Percentiles rank a stretch among this genome's conserved stretches.
Conservation (phyloP, 108 stramenopile species). For the Discostella stelligeroides region DNA sequence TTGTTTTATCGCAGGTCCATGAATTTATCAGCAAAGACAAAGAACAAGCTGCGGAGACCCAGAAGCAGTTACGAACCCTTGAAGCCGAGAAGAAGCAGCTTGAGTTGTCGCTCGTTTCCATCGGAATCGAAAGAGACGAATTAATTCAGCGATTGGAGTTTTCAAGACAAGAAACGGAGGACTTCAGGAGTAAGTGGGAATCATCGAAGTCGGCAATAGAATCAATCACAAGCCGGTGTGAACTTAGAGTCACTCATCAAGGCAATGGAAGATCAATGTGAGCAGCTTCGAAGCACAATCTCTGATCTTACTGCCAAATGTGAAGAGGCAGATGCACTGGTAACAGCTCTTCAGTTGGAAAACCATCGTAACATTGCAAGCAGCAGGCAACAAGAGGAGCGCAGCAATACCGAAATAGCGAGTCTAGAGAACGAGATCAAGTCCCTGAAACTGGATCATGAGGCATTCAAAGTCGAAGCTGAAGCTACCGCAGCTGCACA, state of each 20-base stretch:
- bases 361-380: constrained; percentile 17
- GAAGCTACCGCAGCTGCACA: constrained; percentile 6
- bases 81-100: constrained; percentile 11
- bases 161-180: constrained; percentile 8
- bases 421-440: constrained; percentile 12
- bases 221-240: constrained; percentile 2
- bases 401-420: neutral
- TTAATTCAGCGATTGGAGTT: constrained; percentile 1
- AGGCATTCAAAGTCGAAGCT: constrained; percentile 12
- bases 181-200: constrained; percentile 10
- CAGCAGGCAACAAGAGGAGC: constrained; percentile 5
- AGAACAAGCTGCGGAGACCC: neutral
- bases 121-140: neutral
- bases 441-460: constrained; percentile 9
- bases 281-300: constrained; percentile 3
- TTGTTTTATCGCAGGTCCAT: neutral
- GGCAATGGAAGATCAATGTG: constrained; percentile 7
- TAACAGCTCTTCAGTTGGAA: constrained; percentile 5
- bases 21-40: neutral
- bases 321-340: constrained; percentile 5
- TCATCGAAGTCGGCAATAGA: neutral
- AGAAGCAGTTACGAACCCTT: constrained; percentile 6
- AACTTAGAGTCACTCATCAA: constrained; percentile 1
- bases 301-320: constrained; percentile 13
- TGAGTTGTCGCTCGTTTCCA: neutral